These are phyloP conservation scores for Camelina sativa DNA, from an alignment of 345 rosid genomes.

Conservation along the genomic window DNA sequence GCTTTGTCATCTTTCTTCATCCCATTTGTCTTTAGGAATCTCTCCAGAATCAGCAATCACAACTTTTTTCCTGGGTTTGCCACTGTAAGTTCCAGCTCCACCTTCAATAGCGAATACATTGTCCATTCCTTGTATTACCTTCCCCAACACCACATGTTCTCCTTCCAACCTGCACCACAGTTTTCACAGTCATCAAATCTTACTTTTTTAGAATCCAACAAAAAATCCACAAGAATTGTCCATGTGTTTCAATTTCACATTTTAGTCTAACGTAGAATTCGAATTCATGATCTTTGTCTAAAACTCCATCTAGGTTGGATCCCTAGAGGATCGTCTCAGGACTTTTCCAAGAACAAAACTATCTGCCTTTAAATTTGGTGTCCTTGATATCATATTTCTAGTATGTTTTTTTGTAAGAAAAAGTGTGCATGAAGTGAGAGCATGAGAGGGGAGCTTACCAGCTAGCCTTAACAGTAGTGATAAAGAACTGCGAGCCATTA, in stretches of 20 bases:
- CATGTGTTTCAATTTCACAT: background rate
- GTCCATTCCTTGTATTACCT: constrained; percentile 96
- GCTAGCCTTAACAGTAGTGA: constrained; percentile 89
- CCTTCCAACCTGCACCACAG: constrained; percentile 79
- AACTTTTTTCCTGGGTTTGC: constrained; percentile 92
- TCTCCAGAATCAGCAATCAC: constrained; percentile 81
- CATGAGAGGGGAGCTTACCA: constrained; percentile 60
- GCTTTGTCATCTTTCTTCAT: constrained; percentile 62
- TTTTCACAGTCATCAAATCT: constrained; percentile 13
- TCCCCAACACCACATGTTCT: constrained; percentile 94
- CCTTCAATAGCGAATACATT: constrained; percentile 87
- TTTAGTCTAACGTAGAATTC: background rate
- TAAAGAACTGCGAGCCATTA: constrained; percentile 95
- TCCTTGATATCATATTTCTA: constrained; percentile 7
- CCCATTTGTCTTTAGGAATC: constrained; percentile 90
- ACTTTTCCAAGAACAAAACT: constrained; percentile 8
- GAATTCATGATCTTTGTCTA: background rate
- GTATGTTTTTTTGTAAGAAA: constrained; percentile 2
- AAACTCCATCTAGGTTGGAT: background rate
- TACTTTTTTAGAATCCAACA: background rate
- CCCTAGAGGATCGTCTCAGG: background rate
- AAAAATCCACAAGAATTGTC: background rate
- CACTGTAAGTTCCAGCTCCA: constrained; percentile 95
- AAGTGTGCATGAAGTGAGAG: background rate
- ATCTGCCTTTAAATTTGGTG: background rate